These are phyloP conservation scores for Fusarium illudens DNA, from an alignment of 2,329 filamentous ascomycete genomes.

Conservation along the genomic window DNA sequence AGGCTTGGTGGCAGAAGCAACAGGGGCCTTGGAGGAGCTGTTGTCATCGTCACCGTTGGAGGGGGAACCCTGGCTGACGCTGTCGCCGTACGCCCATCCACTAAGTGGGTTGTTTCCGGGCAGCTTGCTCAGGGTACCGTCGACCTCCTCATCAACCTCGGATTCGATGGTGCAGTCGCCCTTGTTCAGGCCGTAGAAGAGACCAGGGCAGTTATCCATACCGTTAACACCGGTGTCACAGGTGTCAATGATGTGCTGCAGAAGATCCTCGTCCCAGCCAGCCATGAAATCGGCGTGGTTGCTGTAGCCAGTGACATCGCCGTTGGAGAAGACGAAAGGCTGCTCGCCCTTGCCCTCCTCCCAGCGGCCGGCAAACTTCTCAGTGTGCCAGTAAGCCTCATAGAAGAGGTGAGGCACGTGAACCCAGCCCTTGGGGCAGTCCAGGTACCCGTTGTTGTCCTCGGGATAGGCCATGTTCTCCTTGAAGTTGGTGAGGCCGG, in stretches of 20 bases:
- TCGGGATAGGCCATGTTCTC: constrained; percentile 74
- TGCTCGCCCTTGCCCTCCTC: constrained; percentile 61
- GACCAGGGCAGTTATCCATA: constrained; percentile 69
- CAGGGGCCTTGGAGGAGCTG: constrained; percentile 13
- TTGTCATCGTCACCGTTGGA: constrained; percentile 10
- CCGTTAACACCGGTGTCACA: constrained; percentile 68
- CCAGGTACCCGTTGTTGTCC: constrained; percentile 55
- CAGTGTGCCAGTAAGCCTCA: constrained; percentile 69
- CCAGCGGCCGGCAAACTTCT: constrained; percentile 61
- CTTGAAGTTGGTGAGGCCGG: constrained; percentile 66
- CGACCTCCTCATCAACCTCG: constrained; percentile 56
- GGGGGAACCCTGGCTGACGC: constrained; percentile 8
- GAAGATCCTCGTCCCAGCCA: constrained; percentile 72
- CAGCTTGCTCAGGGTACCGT: constrained; percentile 56
- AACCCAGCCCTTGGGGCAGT: constrained; percentile 64
- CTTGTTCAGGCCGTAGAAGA: constrained; percentile 62
- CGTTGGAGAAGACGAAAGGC: constrained; percentile 75
- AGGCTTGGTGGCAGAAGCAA: constrained; percentile 21
- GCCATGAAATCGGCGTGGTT: constrained; percentile 78
- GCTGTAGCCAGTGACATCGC: constrained; percentile 75
- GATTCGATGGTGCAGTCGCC: constrained; percentile 61
- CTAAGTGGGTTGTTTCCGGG: constrained; percentile 65
- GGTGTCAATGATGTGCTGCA: constrained; percentile 72
- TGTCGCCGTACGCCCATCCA: constrained; percentile 58
- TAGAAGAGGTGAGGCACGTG: constrained; percentile 67